Evolutionary conservation across 768 basidiomycete species (phyloP).

Genomic region (Tephrocybe sp.): DNA sequence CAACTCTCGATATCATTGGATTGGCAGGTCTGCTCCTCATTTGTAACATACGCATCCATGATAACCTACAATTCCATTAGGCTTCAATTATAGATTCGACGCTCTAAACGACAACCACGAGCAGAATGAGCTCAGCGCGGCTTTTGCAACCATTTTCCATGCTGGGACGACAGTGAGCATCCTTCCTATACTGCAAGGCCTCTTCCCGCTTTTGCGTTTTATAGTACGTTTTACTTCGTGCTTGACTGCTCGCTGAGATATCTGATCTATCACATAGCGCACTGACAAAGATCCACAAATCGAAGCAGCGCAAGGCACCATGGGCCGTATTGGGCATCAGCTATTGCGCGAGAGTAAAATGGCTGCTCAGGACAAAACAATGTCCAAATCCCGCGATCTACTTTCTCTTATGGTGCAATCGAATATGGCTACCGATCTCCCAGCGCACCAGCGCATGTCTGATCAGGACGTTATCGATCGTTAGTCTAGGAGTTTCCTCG

Average conservation of each 20-base stretch:
- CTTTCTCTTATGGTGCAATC: slow-evolving; percentile 44
- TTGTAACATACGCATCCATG: neutral
- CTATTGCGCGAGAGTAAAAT: slow-evolving; percentile 43
- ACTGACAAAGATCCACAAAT: slow-evolving; percentile 14
- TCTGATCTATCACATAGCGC: slow-evolving; percentile 5
- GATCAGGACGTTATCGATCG: slow-evolving; percentile 18
- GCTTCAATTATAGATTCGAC: slow-evolving; percentile 27
- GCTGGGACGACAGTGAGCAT: slow-evolving; percentile 30
- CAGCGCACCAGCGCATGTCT: slow-evolving; percentile 15
- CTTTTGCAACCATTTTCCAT: slow-evolving; percentile 43
- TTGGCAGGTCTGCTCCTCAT: slow-evolving; percentile 48
- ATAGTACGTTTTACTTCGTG: slow-evolving; percentile 29
- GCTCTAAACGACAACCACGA: slow-evolving; percentile 19
- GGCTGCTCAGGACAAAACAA: slow-evolving; percentile 13
- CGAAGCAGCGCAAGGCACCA: slow-evolving; percentile 26
- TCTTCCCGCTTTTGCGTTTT: slow-evolving; percentile 29
- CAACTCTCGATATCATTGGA: slow-evolving; percentile 77
- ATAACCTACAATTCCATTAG: slow-evolving; percentile 29
- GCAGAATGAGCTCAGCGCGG: slow-evolving; percentile 42
- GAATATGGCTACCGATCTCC: slow-evolving; percentile 47
- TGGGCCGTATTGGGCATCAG: slow-evolving; percentile 38
- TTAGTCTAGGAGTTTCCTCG: neutral
- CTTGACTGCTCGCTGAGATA: slow-evolving; percentile 23
- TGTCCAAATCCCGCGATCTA: slow-evolving; percentile 43
- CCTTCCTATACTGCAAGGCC: slow-evolving; percentile 22